These are phyloP conservation scores for Alternaria solani DNA, from an alignment of 2,329 filamentous ascomycete species.

Conservation along the genomic window DNA sequence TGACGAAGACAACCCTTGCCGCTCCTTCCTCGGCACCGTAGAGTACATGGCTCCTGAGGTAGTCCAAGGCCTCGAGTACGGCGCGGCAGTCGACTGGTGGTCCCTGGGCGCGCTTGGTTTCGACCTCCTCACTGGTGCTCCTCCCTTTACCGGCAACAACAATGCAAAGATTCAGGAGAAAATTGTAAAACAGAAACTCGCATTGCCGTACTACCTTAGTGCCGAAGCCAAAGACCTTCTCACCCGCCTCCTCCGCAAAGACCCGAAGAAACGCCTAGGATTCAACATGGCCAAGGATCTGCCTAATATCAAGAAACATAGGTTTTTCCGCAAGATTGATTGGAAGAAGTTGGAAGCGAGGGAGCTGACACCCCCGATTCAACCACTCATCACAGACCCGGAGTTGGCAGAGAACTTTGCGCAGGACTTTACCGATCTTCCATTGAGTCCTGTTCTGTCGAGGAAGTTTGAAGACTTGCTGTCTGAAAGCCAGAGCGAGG, in stretches of 20 bases:
- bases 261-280: slow-evolving; percentile 88
- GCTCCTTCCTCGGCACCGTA: slow-evolving; percentile 91
- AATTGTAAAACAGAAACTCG: slow-evolving; percentile 91
- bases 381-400: slow-evolving; percentile 92
- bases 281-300: slow-evolving; percentile 90
- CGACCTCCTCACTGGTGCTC: slow-evolving; percentile 90
- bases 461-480: slow-evolving; percentile 40
- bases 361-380: slow-evolving; percentile 87
- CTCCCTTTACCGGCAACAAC: slow-evolving; percentile 90
- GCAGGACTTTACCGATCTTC: slow-evolving; percentile 86
- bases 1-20: slow-evolving; percentile 75
- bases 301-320: slow-evolving; percentile 83
- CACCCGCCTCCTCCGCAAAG: slow-evolving; percentile 87
- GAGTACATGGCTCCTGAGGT: slow-evolving; percentile 99
- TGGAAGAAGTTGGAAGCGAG: slow-evolving; percentile 86
- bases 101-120: slow-evolving; percentile 91
- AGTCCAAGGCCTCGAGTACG: slow-evolving; percentile 85
- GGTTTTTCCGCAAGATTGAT: slow-evolving; percentile 97
- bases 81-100: slow-evolving; percentile 98
- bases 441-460: slow-evolving; percentile 73
- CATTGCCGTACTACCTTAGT: slow-evolving; percentile 87
- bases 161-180: slow-evolving; percentile 95
- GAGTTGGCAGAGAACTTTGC: slow-evolving; percentile 97
- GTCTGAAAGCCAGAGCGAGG: slow-evolving; percentile 48
- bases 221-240: slow-evolving; percentile 94